Evolutionary conservation across 164 flowering plant genomes (phyloP), one percentile per base, ranked within the genome.

Genomic region (Liquidambar formosana): DNA sequence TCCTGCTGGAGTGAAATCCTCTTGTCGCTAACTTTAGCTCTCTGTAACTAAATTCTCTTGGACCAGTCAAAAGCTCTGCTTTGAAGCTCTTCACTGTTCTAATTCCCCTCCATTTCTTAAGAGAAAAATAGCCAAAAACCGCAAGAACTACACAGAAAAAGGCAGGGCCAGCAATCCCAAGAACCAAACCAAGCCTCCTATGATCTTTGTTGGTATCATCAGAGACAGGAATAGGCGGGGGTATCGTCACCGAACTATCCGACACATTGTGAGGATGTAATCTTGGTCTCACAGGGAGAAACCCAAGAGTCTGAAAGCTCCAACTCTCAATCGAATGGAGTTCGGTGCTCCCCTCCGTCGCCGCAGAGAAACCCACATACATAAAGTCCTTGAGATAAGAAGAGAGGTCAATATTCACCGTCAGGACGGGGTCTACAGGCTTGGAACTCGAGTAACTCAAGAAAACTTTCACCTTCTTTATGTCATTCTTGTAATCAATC

Each of bases 261-360:
- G 98, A 86, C 1, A 88, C 90, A 69, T 86, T 90, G 69, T 83
- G 86, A 65, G 90, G 84, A 52, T 58, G 68, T 5, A 65, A 65
- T 43, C 47, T 64, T 15, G 86, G 77, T 41, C 82, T 71, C 54
- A 45, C 57, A 1, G 80, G 81, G 15, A 56, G 59, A 64, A 85
- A 79, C 41, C 89, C 92, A 57, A 21, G 78, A 18, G 90, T 84
- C n/a, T 70, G 64, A 51, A 94, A 94, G 57, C 76, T 86, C 96
- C 96, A 94, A 68, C 75, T 86, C 66, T 80, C 67, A 62, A 94
- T 76, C 71, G 64, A 54, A 61, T 94, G 98, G 23, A 82, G 69
- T 79, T 92, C 97, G 0, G 98, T 90, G 75, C 95, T 94, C 23
- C 95, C 96, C 61, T 92, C 95, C 0, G 90, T 90, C 0, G 98